Conservation (phyloP, 75 land plant species). For the Ceratopteris richardii region DNA sequence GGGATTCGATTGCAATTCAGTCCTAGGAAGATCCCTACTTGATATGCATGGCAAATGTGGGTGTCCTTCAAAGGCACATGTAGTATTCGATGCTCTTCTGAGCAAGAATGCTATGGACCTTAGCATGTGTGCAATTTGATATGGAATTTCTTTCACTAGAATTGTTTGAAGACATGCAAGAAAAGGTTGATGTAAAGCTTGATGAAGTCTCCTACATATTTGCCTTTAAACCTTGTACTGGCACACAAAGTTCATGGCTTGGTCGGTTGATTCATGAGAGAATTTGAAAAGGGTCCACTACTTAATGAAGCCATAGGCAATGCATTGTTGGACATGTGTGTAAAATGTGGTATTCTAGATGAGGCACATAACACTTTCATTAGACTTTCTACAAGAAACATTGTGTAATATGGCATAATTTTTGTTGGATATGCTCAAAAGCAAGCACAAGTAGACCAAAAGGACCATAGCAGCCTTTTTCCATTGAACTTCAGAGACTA, state of each 20-base stretch:
- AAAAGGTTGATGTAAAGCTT: not conserved
- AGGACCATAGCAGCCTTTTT: no score
- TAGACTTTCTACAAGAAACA: not conserved
- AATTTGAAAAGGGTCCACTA: slow-evolving; percentile 5
- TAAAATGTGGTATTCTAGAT: slow-evolving; percentile 10
- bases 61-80: slow-evolving; percentile 2
- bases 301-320: slow-evolving; percentile 1
- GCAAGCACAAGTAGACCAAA: no score
- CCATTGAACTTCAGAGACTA: no score
- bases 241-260: slow-evolving; percentile 5
- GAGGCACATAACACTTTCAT: slow-evolving; percentile 5
- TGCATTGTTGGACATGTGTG: slow-evolving; percentile 10
- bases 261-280: slow-evolving; percentile 12
- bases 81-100: slow-evolving; percentile 12
- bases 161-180: slow-evolving; percentile 18
- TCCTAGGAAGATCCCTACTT: slow-evolving; percentile 17
- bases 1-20: slow-evolving; percentile 12
- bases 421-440: slow-evolving; percentile 8
- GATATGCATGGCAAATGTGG: slow-evolving; percentile 30
- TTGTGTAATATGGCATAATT: not conserved
- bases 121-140: slow-evolving; percentile 13
- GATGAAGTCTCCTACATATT: slow-evolving; percentile 11
- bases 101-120: slow-evolving; percentile 16
- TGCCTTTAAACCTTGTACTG: slow-evolving; percentile 25
- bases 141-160: slow-evolving; percentile 5